Conservation (phyloP, 352 stramenopile species). For the Pythium plurisporium region DNA sequence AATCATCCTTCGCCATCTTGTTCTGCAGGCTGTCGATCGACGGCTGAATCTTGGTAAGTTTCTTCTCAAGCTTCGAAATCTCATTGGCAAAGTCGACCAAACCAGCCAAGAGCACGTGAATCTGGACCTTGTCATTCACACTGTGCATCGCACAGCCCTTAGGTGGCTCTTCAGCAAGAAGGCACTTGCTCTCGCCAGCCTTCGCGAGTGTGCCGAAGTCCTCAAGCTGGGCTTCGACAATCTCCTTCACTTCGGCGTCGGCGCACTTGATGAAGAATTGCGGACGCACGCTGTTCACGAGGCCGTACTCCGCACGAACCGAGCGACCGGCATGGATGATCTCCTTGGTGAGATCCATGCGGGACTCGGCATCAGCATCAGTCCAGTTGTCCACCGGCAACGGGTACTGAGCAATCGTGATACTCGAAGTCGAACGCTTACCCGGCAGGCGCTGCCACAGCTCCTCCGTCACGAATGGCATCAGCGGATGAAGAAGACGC, state of each 20-base stretch:
- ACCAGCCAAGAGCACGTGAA: conserved; percentile 81
- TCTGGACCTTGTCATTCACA: conserved; percentile 93
- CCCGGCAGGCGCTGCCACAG: conserved; percentile 84
- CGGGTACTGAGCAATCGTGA: conserved; percentile 81
- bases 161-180: conserved; percentile 77
- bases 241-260: conserved; percentile 62
- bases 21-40: conserved; percentile 70
- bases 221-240: conserved; percentile 80
- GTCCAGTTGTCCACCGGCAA: conserved; percentile 74
- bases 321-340: conserved; percentile 95
- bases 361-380: conserved; percentile 85
- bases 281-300: conserved; percentile 75
- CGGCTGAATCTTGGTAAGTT: conserved; percentile 75
- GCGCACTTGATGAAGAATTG: conserved; percentile 90
- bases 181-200: conserved; percentile 86
- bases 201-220: conserved; percentile 96
- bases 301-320: conserved; percentile 85
- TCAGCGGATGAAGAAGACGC: conserved; percentile 95
- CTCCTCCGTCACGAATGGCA: conserved; percentile 98
- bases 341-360: conserved; percentile 93
- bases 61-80: conserved; percentile 88
- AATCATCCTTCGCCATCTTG: conserved; percentile 81
- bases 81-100: conserved; percentile 88
- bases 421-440: conserved; percentile 59
- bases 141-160: conserved; percentile 90